Base-by-base conservation (phyloP, 2,329 filamentous ascomycete species). In the Pseudogymnoascus sp. region DNA sequence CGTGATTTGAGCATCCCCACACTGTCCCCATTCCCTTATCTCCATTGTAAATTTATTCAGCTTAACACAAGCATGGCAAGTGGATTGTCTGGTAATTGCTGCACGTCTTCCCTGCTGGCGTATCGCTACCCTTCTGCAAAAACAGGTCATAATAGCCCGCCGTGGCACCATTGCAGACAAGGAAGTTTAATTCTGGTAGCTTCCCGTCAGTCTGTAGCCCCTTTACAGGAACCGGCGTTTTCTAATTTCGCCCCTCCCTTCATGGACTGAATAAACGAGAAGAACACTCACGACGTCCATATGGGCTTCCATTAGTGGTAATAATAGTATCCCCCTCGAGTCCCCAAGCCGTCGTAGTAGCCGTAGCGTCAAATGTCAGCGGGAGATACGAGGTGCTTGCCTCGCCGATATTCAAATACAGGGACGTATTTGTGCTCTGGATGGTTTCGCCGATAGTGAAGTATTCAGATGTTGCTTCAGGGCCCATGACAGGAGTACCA, bases 21-120 rank as follows among this genome's bases (percentile, higher is more conserved):
- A 28, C 21, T 28, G n/a, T 19, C 2, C 10, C 28, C 28, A 10
- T 16, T 51, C 3, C 21, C 3, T 19, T 31, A 11, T 16, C 6
- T 28, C 14, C 25, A 19, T 25, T 34, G 2, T 51, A 1, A 4
- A 11, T 7, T 57, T 25, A 13, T 16, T 8, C 51, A 19, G 51
- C 25, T 57, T 57, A 57, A 57, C 51, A 57, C 34, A 57, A 34
- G 28, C 51, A 57, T 25, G 51, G 81, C 69, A 83, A 70, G 73
- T 84, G 82, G 63, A 84, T 74, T 28, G 80, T 82, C 75, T 83
- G 80, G 65, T 80, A 82, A 70, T 83, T 83, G 67, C 79, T 83
- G 68, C 81, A 84, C 4, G 75, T 79, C 71, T 74, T 75, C 1
- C 80, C 81, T 62, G 75, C 77, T 1, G 81, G 81, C 37, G 74